Conservation (phyloP, 2,329 filamentous ascomycete species). For the Colletotrichum costaricense region DNA sequence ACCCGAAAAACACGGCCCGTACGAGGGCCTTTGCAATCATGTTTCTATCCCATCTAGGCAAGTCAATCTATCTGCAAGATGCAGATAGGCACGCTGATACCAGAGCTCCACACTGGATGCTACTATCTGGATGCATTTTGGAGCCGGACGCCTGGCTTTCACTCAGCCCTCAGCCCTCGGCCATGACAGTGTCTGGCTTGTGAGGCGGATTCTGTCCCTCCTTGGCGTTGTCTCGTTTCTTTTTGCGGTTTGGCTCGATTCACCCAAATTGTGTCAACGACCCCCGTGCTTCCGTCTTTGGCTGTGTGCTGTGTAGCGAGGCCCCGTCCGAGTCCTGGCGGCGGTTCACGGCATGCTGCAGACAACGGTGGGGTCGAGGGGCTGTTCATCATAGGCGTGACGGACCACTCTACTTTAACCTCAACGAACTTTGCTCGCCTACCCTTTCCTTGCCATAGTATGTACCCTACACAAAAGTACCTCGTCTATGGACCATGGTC, state of each 20-base stretch:
- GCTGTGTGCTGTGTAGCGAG: conserved; percentile 17
- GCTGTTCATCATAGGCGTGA: not conserved
- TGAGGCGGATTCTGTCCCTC: conserved; percentile 16
- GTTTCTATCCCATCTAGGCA: conserved; percentile 30
- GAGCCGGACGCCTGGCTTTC: conserved; percentile 13
- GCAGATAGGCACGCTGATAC: conserved; percentile 32
- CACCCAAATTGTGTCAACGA: conserved; percentile 37
- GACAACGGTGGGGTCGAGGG: conserved; percentile 8
- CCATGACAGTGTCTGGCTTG: conserved; percentile 14
- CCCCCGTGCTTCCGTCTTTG: conserved; percentile 26
- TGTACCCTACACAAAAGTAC: not conserved
- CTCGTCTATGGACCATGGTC: not conserved
- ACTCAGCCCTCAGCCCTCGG: not conserved
- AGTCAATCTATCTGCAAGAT: conserved; percentile 30
- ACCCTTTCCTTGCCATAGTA: not conserved
- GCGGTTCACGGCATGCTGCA: conserved; percentile 22
- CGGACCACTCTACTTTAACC: conserved; percentile 32
- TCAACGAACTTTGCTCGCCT: conserved; percentile 16
- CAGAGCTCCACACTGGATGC: conserved; percentile 27
- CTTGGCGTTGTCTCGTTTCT: conserved; percentile 19
- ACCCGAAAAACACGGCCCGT: conserved; percentile 30
- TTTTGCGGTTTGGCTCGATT: conserved; percentile 29
- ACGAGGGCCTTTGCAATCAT: conserved; percentile 25
- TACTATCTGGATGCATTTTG: conserved; percentile 13
- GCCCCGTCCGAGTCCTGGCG: conserved; percentile 6